phyloP scores from a whole-genome alignment of 192 early-diverging fungal genomes.

The Fimicolochytrium jonesii region DNA sequence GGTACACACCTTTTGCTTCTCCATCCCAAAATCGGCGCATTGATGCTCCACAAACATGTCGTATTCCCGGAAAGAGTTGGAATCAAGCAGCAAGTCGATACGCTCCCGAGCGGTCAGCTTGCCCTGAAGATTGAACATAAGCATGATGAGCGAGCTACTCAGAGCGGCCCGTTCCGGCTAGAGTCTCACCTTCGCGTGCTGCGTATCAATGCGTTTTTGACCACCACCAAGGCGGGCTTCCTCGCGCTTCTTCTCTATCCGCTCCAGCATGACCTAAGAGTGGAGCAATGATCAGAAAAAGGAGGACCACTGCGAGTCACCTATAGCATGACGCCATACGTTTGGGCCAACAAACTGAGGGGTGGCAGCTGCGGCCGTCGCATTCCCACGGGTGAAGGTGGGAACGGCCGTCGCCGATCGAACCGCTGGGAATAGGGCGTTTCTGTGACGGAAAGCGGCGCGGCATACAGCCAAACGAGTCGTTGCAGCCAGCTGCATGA shows the following conservation, averaged over 20 bases:
- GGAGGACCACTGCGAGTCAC: no score
- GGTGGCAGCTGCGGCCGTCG: no score
- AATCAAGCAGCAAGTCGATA: conserved; percentile 77
- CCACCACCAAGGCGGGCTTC: conserved; percentile 78
- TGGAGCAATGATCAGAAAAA: conserved; percentile 11
- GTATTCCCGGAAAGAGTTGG: conserved; percentile 82
- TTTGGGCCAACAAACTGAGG: no score
- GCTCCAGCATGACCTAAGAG: conserved; percentile 33
- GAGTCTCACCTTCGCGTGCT: conserved; percentile 72
- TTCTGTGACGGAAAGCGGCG: no score
- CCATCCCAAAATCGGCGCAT: conserved; percentile 88
- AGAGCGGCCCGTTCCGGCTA: neutral
- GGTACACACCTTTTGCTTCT: conserved; percentile 54
- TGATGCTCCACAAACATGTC: conserved; percentile 93
- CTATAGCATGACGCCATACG: no score
- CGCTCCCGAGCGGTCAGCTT: conserved; percentile 93
- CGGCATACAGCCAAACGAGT: no score
- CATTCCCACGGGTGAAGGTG: no score
- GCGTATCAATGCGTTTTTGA: conserved; percentile 67
- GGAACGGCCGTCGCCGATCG: no score
- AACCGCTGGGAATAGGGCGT: no score
- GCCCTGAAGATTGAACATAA: conserved; percentile 47
- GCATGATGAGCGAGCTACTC: neutral
- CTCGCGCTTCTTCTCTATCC: conserved; percentile 58
- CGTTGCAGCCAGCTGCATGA: no score